phyloP scores from a whole-genome alignment of 345 rosid genomes.

The Triadica sebifera region DNA sequence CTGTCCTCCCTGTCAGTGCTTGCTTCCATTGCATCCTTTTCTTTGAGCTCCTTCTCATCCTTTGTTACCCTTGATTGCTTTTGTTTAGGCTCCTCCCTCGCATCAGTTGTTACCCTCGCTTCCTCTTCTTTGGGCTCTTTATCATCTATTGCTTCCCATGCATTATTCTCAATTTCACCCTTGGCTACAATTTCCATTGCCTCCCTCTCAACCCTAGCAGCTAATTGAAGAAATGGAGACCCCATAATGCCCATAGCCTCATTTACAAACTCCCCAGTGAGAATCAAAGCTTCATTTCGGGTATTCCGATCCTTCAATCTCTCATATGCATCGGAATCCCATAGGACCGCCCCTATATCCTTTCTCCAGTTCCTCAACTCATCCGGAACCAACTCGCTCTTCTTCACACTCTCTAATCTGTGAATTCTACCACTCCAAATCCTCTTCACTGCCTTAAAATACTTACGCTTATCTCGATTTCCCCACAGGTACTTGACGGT shows the following conservation, averaged over 20 bases:
- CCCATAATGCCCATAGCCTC: slow-evolving; percentile 44
- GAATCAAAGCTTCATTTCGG: slow-evolving; percentile 39
- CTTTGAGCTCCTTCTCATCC: too few relatives aligned
- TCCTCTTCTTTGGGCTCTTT: neutral
- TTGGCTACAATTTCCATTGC: slow-evolving; percentile 26
- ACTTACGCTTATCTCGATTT: too few relatives aligned
- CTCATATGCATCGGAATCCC: slow-evolving; percentile 28
- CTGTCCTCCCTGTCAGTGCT: too few relatives aligned
- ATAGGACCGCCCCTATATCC: slow-evolving; percentile 43
- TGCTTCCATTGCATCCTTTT: neutral
- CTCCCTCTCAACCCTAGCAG: slow-evolving; percentile 16
- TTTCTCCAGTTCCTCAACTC: slow-evolving; percentile 34
- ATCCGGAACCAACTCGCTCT: slow-evolving; percentile 40
- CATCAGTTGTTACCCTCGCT: neutral
- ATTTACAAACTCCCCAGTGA: slow-evolving; percentile 32
- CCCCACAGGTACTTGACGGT: too few relatives aligned
- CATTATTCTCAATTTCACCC: too few relatives aligned
- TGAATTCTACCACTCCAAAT: slow-evolving; percentile 41
- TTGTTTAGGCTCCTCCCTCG: neutral
- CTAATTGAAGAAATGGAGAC: slow-evolving; percentile 36
- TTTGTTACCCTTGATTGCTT: neutral
- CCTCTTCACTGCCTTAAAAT: slow-evolving; percentile 40
- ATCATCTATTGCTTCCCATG: too few relatives aligned
- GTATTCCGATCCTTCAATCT: slow-evolving; percentile 36
- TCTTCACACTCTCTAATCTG: slow-evolving; percentile 13